Evolutionary conservation across 768 basidiomycete genomes (phyloP), one percentile per base, ranked within the genome.

Genomic region (Mycena crocata): DNA sequence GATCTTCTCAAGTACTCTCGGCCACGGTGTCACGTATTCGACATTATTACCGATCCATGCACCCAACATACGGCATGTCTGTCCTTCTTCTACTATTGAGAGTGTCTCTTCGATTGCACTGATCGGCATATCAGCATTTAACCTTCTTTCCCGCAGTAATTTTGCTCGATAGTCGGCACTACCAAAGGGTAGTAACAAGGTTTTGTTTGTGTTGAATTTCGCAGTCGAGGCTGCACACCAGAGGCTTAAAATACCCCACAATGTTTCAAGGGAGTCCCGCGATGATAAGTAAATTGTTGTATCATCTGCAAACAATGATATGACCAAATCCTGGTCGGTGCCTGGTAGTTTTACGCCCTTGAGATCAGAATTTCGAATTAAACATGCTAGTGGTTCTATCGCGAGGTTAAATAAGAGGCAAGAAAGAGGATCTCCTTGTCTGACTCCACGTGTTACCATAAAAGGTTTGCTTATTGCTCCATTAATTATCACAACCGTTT

Each of bases 271-370:
- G 13, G 71, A 50, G 54, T 85, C 82, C 0, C 63, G 17, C 35
- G 73, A 69, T 6, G 69, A 70, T 0, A 85, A 75, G 67, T 73
- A 81, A 0, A 77, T 75, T 7, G 77, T 77, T 8, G 81, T 83
- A 66, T 84, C 81, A 65, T 84, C 81, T 1, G 82, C 81, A 67
- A 83, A 85, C 0, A 84, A 76, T 1, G 69, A 76, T 12, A 72
- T 70, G 0, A 81, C 74, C 0, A 82, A 46, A 19, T 65, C 44
- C 45, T 77, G 70, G 6, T 17, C 19, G 1, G 52, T 28, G 4
- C 65, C 74, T 9, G 52, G 58, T 2, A 75, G 69, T 44, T 63
- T 14, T 3, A 78, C 67, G 1, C 80, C 78, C 56, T 71, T 44
- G n/a, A 82, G 60, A 4, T 57, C 42, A 1, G 80, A 80, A 2